A percentile compares a stretch with the other conserved stretches of the same genome.
phyloP scores from a whole-genome alignment of 75 land plant species.

The Sequoiadendron giganteum region DNA sequence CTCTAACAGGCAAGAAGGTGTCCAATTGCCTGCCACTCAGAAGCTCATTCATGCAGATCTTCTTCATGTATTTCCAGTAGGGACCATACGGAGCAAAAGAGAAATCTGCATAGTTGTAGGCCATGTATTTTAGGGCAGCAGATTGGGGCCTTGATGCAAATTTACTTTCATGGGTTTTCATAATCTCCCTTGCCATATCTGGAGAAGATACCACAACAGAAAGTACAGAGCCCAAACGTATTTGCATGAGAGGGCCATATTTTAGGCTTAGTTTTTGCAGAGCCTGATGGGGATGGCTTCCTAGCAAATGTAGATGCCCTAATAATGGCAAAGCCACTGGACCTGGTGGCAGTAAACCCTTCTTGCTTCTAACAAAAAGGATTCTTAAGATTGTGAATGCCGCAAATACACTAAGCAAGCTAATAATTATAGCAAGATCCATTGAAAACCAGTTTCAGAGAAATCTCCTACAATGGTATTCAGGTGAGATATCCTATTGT shows the following conservation, averaged over 20 bases:
- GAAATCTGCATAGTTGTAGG: constrained; percentile 28
- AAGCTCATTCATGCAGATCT: constrained; percentile 49
- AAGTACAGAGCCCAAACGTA: constrained; percentile 41
- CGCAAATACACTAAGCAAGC: not conserved
- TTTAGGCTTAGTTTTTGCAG: constrained; percentile 18
- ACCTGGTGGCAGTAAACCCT: constrained; percentile 24
- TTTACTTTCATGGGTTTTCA: constrained; percentile 36
- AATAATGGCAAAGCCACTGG: constrained; percentile 28
- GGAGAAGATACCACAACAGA: constrained; percentile 44
- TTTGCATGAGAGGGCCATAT: constrained; percentile 43
- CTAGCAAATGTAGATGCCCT: constrained; percentile 44
- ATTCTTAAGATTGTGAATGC: not conserved
- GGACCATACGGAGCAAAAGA: constrained; percentile 47
- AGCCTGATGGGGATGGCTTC: constrained; percentile 21
- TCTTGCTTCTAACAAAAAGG: not conserved
- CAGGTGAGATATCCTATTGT: not conserved
- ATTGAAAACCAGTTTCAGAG: not conserved
- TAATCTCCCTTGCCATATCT: constrained; percentile 36
- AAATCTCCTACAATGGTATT: not conserved
- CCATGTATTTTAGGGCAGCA: constrained; percentile 21
- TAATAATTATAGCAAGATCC: not conserved
- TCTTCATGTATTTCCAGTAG: constrained; percentile 49
- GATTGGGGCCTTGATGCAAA: constrained; percentile 37
- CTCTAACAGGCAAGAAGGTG: not conserved
- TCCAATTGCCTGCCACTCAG: constrained; percentile 28